Percentiles rank a stretch among this genome's conserved stretches.
Conservation (phyloP, 192 early-diverging fungal genomes). For the Geranomyces variabilis region DNA sequence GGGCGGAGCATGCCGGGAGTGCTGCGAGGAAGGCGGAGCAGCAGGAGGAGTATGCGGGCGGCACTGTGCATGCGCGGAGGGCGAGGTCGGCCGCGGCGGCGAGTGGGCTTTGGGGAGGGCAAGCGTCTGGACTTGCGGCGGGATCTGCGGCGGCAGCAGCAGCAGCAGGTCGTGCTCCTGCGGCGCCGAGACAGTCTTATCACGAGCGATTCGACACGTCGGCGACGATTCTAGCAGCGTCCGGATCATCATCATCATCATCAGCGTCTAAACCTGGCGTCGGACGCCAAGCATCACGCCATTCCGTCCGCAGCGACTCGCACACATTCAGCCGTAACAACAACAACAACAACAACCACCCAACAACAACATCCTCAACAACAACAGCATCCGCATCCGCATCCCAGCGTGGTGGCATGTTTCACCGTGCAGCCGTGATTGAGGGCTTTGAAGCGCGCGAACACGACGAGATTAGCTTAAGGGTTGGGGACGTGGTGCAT, state of each 20-base stretch:
- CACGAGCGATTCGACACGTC: too few species aligned
- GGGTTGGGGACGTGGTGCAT: slow-evolving; percentile 24
- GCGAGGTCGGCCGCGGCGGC: slow-evolving; percentile 10
- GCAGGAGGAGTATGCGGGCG: not conserved
- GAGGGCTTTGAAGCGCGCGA: slow-evolving; percentile 17
- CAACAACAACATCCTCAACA: not conserved
- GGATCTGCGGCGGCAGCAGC: too few species aligned
- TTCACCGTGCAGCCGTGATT: slow-evolving; percentile 20
- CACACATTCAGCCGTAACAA: not conserved
- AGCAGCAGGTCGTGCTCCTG: too few species aligned
- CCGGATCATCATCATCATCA: not conserved
- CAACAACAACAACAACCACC: not conserved
- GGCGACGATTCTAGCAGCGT: too few species aligned
- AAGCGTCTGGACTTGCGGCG: too few species aligned
- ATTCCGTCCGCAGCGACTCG: slow-evolving; percentile 17
- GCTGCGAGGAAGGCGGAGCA: not conserved
- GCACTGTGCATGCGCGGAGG: slow-evolving; percentile 11
- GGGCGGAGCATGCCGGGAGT: not conserved
- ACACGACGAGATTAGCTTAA: slow-evolving; percentile 15
- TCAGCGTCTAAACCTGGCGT: not conserved
- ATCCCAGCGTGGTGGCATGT: not conserved
- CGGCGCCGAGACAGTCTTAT: too few species aligned
- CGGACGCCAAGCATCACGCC: not conserved
- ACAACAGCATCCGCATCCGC: not conserved
- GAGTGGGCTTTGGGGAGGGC: slow-evolving; percentile 29